Conservation (phyloP, 345 rosid genomes). For the Hibiscus mutabilis region DNA sequence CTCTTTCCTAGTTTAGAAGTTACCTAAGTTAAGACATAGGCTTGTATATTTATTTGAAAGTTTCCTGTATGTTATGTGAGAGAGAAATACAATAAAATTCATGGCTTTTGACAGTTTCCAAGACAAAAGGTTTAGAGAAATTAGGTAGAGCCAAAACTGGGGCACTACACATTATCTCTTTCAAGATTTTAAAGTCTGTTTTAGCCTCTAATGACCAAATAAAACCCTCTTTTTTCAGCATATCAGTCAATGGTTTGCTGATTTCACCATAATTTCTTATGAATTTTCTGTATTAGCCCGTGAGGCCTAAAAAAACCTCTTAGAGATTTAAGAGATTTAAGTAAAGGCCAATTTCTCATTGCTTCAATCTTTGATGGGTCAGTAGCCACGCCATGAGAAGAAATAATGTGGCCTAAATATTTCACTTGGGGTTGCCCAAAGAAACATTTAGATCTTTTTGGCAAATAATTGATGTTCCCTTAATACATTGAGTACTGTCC, state of each 20-base stretch:
- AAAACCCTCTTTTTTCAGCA: neutral
- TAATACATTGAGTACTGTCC: no score
- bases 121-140: no score
- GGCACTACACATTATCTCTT: rapidly evolving
- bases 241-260: neutral
- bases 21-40: no score
- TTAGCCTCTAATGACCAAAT: no score
- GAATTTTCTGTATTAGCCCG: no score
- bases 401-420: neutral
- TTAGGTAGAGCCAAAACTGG: no score
- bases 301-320: neutral
- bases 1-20: no score
- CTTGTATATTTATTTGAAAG: no score
- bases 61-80: no score
- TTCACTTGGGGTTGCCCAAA: neutral
- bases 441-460: neutral
- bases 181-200: rapidly evolving
- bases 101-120: no score
- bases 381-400: neutral
- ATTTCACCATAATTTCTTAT: neutral
- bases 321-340: neutral
- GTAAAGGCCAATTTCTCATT: neutral
- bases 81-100: no score
- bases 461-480: neutral
- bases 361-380: neutral